phyloP scores from a whole-genome alignment of 768 basidiomycete species.

The Xerocomellus intermedius region DNA sequence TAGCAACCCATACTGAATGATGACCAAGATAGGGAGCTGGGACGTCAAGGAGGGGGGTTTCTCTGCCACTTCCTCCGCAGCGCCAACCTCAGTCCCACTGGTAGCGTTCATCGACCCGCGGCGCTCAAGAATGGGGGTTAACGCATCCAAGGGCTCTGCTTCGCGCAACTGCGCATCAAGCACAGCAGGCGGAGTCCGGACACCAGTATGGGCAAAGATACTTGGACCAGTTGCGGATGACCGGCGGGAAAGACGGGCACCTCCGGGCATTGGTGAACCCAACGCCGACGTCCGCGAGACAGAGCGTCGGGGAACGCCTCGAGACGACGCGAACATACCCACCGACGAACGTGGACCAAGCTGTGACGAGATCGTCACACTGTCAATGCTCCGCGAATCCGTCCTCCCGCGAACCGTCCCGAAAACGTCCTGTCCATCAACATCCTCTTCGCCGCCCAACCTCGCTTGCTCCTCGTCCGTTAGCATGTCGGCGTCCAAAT shows the following conservation, averaged over 20 bases:
- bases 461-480: constrained; percentile 24
- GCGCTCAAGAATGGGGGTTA: constrained; percentile 56
- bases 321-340: constrained; percentile 27
- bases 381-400: constrained; percentile 11
- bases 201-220: constrained; percentile 83
- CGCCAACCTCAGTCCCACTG: constrained; percentile 26
- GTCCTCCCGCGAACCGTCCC: constrained; percentile 18
- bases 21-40: constrained; percentile 79
- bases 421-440: constrained; percentile 33
- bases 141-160: constrained; percentile 37
- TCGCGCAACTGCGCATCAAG: constrained; percentile 65
- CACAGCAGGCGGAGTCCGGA: constrained; percentile 74
- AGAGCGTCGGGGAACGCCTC: constrained; percentile 33
- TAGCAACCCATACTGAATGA: constrained; percentile 86
- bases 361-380: constrained; percentile 24
- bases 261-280: constrained; percentile 33
- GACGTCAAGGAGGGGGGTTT: constrained; percentile 66
- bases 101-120: constrained; percentile 29
- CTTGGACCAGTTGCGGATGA: constrained; percentile 60
- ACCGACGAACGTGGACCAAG: constrained; percentile 23
- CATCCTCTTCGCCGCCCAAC: constrained; percentile 48
- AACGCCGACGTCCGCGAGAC: constrained; percentile 27
- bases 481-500: constrained; percentile 34
- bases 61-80: constrained; percentile 42
- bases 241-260: constrained; percentile 43